Percentiles rank a stretch among this genome's conserved stretches.
These are phyloP conservation scores for Cystobasidium tubakii DNA, from an alignment of 768 basidiomycete species.

Conservation along the genomic window DNA sequence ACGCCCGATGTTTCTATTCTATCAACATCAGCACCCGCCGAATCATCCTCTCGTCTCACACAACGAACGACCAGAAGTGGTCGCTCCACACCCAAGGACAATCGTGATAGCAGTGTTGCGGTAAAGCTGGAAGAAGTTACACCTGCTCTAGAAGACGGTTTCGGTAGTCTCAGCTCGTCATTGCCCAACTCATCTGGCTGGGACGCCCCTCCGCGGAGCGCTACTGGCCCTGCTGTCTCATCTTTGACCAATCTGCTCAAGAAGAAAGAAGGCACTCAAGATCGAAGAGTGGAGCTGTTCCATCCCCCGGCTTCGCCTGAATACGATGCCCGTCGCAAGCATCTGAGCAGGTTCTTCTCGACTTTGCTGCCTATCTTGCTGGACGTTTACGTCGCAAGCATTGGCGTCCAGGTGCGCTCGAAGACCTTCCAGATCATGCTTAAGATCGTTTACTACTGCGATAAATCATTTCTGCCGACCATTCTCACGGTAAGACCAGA, in stretches of 20 bases:
- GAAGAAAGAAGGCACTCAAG: constrained; percentile 51
- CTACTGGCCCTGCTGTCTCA: not conserved
- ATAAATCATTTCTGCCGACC: constrained; percentile 64
- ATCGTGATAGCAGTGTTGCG: constrained; percentile 47
- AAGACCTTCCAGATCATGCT: constrained; percentile 81
- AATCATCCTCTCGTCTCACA: constrained; percentile 26
- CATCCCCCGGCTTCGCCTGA: constrained; percentile 31
- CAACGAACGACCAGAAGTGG: constrained; percentile 33
- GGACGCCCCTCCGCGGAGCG: not conserved
- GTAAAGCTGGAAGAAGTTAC: constrained; percentile 40
- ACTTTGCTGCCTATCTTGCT: constrained; percentile 87
- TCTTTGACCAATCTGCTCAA: not conserved
- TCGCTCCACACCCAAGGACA: constrained; percentile 43
- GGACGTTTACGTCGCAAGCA: constrained; percentile 98
- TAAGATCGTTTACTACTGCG: constrained; percentile 85
- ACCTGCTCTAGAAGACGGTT: constrained; percentile 37
- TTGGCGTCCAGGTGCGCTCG: constrained; percentile 74
- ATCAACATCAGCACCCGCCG: constrained; percentile 12
- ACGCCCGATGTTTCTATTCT: not conserved
- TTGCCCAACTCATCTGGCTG: not conserved
- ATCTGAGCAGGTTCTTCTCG: constrained; percentile 77
- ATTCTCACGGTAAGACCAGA: constrained; percentile 77
- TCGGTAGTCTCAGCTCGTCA: not conserved
- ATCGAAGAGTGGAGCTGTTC: constrained; percentile 60
- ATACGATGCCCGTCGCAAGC: constrained; percentile 61